These are phyloP conservation scores for Casaregolazyma suthepensis DNA, from an alignment of 1,139 yeast species.

Conservation along the genomic window DNA sequence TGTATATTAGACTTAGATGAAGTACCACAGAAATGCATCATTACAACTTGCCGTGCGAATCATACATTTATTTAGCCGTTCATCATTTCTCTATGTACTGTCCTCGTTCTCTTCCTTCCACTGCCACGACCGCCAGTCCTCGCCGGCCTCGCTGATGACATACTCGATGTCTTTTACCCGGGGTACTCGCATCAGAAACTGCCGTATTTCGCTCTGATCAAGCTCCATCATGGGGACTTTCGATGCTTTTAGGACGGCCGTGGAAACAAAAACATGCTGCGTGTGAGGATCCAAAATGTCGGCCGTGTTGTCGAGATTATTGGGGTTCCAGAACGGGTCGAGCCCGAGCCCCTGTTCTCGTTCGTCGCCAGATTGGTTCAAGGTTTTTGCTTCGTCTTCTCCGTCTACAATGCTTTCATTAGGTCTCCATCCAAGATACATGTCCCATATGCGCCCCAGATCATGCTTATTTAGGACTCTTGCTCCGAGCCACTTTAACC, in stretches of 20 bases:
- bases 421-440: constrained; percentile 62
- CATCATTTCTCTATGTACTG: neutral
- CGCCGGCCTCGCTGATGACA: constrained; percentile 74
- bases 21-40: constrained; percentile 7
- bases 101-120: constrained; percentile 38
- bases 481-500: constrained; percentile 91
- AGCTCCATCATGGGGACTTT: constrained; percentile 74
- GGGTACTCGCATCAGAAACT: constrained; percentile 56
- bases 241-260: constrained; percentile 75
- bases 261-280: constrained; percentile 67
- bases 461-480: constrained; percentile 78
- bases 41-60: neutral
- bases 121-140: constrained; percentile 81
- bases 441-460: constrained; percentile 87
- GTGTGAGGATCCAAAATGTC: constrained; percentile 69
- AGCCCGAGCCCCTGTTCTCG: constrained; percentile 20
- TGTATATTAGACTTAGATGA: constrained; percentile 3
- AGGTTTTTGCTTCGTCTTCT: constrained; percentile 11
- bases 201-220: constrained; percentile 85
- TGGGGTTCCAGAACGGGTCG: constrained; percentile 33
- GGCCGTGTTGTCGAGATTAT: constrained; percentile 21
- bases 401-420: constrained; percentile 28
- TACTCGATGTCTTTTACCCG: constrained; percentile 54
- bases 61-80: constrained; percentile 6
- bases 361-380: constrained; percentile 9